Evolutionary conservation across 768 basidiomycete genomes (phyloP).

Genomic region (Hericium rajendrae): DNA sequence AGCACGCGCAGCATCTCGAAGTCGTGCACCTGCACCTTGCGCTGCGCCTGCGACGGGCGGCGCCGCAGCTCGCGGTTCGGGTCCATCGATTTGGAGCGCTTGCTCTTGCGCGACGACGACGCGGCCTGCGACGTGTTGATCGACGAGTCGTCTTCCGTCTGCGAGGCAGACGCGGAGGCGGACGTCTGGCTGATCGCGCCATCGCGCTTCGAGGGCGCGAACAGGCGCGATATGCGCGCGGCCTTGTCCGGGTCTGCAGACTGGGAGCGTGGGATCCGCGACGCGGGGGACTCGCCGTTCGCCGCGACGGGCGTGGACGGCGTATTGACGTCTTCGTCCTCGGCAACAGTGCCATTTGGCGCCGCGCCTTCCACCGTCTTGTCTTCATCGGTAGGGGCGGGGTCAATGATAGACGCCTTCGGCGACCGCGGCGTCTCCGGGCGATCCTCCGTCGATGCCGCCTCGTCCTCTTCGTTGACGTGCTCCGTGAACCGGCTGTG

Average conservation of each 20-base stretch:
- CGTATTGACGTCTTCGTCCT: constrained; percentile 14
- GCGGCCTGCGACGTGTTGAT: constrained; percentile 43
- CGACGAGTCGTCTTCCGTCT: constrained; percentile 60
- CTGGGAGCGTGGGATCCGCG: constrained; percentile 65
- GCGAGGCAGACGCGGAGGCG: constrained; percentile 38
- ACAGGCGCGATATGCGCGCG: constrained; percentile 48
- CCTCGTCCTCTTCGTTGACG: constrained; percentile 15
- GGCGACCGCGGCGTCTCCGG: constrained; percentile 3
- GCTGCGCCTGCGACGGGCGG: constrained; percentile 20
- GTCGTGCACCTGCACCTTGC: constrained; percentile 78
- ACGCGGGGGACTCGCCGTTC: constrained; percentile 12
- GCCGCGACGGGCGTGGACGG: constrained; percentile 15
- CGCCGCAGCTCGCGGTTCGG: constrained; percentile 39
- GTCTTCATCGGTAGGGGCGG: not conserved
- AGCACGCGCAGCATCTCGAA: constrained; percentile 97
- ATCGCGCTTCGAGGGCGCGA: constrained; percentile 32
- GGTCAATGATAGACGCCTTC: constrained; percentile 1
- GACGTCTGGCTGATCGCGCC: constrained; percentile 27
- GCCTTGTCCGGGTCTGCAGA: constrained; percentile 71
- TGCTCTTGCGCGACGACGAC: constrained; percentile 30
- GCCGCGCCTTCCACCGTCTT: not conserved
- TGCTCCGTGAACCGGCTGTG: constrained; percentile 13
- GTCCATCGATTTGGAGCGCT: constrained; percentile 39
- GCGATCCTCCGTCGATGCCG: constrained; percentile 3
- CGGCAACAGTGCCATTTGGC: not conserved